Base-by-base conservation (phyloP, 306 rosid genomes). In the Prinsepia uniflora region DNA sequence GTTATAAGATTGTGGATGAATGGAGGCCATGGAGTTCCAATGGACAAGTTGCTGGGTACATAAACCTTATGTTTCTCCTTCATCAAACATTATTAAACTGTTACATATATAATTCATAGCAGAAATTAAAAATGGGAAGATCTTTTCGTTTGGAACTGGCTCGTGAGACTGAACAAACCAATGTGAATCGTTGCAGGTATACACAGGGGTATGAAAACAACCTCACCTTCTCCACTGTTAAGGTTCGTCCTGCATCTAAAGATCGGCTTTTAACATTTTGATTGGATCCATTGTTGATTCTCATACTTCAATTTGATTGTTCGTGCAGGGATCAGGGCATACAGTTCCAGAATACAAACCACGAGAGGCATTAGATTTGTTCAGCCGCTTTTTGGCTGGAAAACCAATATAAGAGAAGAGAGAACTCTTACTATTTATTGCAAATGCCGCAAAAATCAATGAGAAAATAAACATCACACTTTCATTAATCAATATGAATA, bases 311-410 rank as follows among this genome's bases (percentile, higher is more conserved):
- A 20, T 47, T 24, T 83, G 83, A 45, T 66, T 79, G 75, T 71
- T 76, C 83, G 8, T 78, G 70, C 85, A 92, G 97, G 98, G 98
- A 67, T 69, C 97, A 65, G 98, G 98, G 56, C 97, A 94, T 50
- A 94, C 98, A 0, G 98, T 94, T 70, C 97, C 98, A 4, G 98
- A 94, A 70, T 90, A 90, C 78, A 94, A 90, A 76, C 97, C 98
- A 0, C 73, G 47, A 67, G 97, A 94, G 80, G 90, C 97, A 18
- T 80, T 90, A 56, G 88, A 90, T 71, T 78, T 94, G 45, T 94
- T 88, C 74, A 77, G 78, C 57, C 89, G 96, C 36, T 94, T 90
- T 73, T 84, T 90, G 14, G 70, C 84, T 18, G 98, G 92, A 68
- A 7, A 63, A 63, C 57, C 82, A 24, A 63, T 80, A 19, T 94